Conservation (phyloP, 2,329 filamentous ascomycete species). For the Ophiostoma triangulosporum region DNA sequence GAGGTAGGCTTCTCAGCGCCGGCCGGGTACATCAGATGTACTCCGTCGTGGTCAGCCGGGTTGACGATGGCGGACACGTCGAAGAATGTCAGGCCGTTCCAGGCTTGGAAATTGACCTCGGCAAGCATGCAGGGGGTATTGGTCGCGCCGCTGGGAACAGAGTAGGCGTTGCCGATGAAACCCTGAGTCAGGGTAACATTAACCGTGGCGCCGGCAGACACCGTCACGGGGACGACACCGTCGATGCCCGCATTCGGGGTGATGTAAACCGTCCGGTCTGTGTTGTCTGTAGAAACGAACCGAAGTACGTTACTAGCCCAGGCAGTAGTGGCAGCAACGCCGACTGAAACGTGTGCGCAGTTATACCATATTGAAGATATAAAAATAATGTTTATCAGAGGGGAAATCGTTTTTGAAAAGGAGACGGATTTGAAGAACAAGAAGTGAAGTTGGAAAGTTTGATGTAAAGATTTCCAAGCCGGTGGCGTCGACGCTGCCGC, state of each 20-base stretch:
- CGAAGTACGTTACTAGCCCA: conserved; percentile 36
- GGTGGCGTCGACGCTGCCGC: no score
- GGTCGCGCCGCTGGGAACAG: conserved; percentile 20
- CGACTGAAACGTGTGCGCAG: background rate
- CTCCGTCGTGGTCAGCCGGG: conserved; percentile 24
- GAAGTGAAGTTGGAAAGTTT: no score
- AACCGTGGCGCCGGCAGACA: conserved; percentile 25
- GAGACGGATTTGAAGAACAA: no score
- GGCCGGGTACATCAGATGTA: conserved; percentile 27
- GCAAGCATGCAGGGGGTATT: conserved; percentile 26
- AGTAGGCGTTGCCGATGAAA: conserved; percentile 23
- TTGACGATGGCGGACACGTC: conserved; percentile 34
- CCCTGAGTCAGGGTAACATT: conserved; percentile 22
- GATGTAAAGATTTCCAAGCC: no score
- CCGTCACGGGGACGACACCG: conserved; percentile 26
- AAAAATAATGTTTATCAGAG: no score
- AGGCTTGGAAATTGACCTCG: conserved; percentile 25
- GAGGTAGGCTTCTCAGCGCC: conserved; percentile 19
- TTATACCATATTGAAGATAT: no score
- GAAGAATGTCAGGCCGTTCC: conserved; percentile 24
- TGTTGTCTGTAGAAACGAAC: conserved; percentile 44
- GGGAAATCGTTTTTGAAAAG: no score
- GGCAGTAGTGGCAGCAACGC: conserved; percentile 18
- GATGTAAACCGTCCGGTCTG: conserved; percentile 36
- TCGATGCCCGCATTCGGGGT: conserved; percentile 28